Conservation (phyloP, 2,329 filamentous ascomycete species). For the Aquanectria penicillioides region DNA sequence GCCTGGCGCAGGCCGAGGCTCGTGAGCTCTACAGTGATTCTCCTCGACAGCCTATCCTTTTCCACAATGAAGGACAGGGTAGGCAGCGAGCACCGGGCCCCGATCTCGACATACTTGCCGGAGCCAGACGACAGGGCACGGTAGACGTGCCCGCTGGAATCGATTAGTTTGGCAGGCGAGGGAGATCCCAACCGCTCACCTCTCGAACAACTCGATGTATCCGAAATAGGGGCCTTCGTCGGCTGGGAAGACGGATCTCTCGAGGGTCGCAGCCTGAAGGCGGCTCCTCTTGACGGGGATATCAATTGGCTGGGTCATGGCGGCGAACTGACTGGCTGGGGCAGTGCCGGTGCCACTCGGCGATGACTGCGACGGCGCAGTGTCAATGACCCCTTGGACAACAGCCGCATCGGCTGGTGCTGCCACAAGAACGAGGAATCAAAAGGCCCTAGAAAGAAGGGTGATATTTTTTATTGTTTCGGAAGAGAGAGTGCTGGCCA, state of each 20-base stretch:
- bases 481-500: neutral
- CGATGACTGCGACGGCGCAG: neutral
- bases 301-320: constrained; percentile 39
- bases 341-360: neutral
- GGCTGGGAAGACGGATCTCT: constrained; percentile 27
- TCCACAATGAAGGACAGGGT: constrained; percentile 40
- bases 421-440: constrained; percentile 20
- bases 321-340: neutral
- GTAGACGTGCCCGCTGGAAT: constrained; percentile 37
- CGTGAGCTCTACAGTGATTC: constrained; percentile 36
- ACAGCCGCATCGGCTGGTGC: neutral
- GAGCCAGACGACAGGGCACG: constrained; percentile 41
- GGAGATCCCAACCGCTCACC: constrained; percentile 27
- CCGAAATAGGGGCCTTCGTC: constrained; percentile 37
- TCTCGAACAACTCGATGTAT: constrained; percentile 39
- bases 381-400: neutral
- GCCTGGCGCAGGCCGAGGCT: constrained; percentile 51
- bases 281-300: constrained; percentile 32
- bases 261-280: constrained; percentile 7
- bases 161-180: constrained; percentile 14
- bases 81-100: constrained; percentile 26
- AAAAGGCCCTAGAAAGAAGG: neutral
- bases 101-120: constrained; percentile 40
- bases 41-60: constrained; percentile 37
- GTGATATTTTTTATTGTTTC: neutral